Conservation (phyloP, 768 basidiomycete genomes). For the Phaeotremella fagi region DNA sequence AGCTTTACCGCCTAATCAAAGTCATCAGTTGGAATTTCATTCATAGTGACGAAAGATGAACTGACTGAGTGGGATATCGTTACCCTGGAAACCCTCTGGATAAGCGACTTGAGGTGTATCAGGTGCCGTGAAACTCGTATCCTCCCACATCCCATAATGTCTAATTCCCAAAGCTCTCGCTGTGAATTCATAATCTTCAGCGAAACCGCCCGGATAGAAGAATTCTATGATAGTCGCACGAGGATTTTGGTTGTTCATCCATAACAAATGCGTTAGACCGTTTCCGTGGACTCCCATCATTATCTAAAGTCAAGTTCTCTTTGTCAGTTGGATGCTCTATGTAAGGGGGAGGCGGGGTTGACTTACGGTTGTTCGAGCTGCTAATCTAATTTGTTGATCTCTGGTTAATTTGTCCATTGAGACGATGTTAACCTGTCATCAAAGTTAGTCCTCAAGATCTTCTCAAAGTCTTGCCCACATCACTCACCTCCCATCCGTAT, state of each 20-base stretch:
- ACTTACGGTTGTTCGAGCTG: slow-evolving; percentile 78
- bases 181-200: slow-evolving; percentile 85
- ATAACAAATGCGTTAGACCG: slow-evolving; percentile 69
- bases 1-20: slow-evolving; percentile 33
- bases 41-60: neutral
- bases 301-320: slow-evolving; percentile 13
- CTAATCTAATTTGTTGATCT: slow-evolving; percentile 71
- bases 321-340: neutral
- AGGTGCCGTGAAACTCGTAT: slow-evolving; percentile 70
- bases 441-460: no score
- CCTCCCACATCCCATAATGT: slow-evolving; percentile 77
- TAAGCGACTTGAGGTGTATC: slow-evolving; percentile 65
- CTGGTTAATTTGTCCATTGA: slow-evolving; percentile 75
- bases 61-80: slow-evolving; percentile 75
- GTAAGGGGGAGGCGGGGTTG: no score
- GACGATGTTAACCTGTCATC: slow-evolving; percentile 66
- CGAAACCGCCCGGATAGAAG: slow-evolving; percentile 73
- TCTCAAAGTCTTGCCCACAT: no score
- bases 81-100: slow-evolving; percentile 88
- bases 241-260: slow-evolving; percentile 67
- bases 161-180: slow-evolving; percentile 70
- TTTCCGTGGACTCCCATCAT: slow-evolving; percentile 50
- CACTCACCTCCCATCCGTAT: slow-evolving; percentile 64
- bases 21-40: neutral
- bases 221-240: slow-evolving; percentile 80